A percentile compares a stretch with the other conserved stretches of the same genome.
phyloP scores from a whole-genome alignment of 345 rosid genomes.

The Euphorbia pulcherrima region DNA sequence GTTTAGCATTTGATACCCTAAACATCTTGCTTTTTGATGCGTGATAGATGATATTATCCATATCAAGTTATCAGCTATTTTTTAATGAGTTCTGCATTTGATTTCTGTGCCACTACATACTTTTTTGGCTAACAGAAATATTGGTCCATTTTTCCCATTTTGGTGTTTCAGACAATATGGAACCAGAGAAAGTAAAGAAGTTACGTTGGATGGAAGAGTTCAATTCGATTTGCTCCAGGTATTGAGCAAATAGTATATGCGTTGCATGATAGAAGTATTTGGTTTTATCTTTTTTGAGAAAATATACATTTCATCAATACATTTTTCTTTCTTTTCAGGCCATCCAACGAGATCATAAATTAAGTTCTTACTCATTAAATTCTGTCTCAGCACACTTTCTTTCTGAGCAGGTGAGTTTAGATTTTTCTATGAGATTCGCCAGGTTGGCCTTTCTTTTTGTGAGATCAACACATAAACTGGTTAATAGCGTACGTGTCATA shows the following conservation, averaged over 20 bases:
- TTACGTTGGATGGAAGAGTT: slow-evolving; percentile 89
- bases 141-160: slow-evolving; percentile 23
- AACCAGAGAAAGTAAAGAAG: slow-evolving; percentile 94
- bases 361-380: slow-evolving; percentile 94
- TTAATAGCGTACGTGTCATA: background rate
- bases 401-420: slow-evolving; percentile 72
- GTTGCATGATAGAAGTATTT: background rate
- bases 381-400: slow-evolving; percentile 98
- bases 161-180: slow-evolving; percentile 69
- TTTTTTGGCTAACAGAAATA: background rate
- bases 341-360: slow-evolving; percentile 81
- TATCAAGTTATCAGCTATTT: background rate
- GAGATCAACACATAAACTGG: background rate
- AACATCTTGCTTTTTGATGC: background rate
- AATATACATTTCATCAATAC: slow-evolving; percentile 6
- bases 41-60: slow-evolving; percentile 5
- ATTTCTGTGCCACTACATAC: background rate
- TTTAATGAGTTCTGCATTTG: background rate
- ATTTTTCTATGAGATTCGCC: background rate
- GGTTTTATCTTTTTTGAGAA: slow-evolving; percentile 15
- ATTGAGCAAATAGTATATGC: slow-evolving; percentile 18
- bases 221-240: slow-evolving; percentile 99
- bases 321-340: slow-evolving; percentile 40
- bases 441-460: background rate
- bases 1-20: background rate